Percentiles rank a stretch among this genome's conserved stretches.
Conservation (phyloP, 148 eudicot genomes). For the Talinum fruticosum region DNA sequence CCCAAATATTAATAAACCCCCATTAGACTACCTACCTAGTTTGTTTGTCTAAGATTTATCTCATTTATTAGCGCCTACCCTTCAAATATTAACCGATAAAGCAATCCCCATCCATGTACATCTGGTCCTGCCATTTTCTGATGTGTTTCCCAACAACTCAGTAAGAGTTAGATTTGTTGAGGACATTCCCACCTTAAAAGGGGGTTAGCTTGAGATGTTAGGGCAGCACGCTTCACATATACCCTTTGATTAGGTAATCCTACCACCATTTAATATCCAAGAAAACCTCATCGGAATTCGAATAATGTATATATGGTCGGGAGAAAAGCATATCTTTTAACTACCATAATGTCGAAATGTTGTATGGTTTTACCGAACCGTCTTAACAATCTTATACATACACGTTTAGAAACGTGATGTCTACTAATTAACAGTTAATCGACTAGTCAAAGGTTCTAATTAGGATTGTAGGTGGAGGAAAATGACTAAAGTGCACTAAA, state of each 20-base stretch:
- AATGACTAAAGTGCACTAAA: too few relatives aligned
- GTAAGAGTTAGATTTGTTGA: not conserved
- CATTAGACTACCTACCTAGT: not conserved
- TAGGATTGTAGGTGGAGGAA: too few relatives aligned
- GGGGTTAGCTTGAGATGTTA: too few relatives aligned
- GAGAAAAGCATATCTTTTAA: too few relatives aligned
- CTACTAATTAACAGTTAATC: too few relatives aligned
- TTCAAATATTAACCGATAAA: not conserved
- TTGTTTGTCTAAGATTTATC: not conserved
- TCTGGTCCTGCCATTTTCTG: not conserved
- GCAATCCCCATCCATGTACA: not conserved
- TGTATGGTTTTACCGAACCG: too few relatives aligned
- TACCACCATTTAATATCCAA: not conserved
- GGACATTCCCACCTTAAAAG: slow-evolving; percentile 1
- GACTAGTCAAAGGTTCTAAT: too few relatives aligned
- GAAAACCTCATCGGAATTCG: too few relatives aligned
- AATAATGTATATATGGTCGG: too few relatives aligned
- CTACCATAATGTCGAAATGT: too few relatives aligned
- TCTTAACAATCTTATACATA: too few relatives aligned
- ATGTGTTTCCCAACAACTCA: not conserved
- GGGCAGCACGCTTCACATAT: not conserved
- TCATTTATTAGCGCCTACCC: not conserved
- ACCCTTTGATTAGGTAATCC: not conserved
- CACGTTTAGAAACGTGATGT: too few relatives aligned
- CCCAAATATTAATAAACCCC: not conserved